These are phyloP conservation scores for Leucocoprinus sp. DNA, from an alignment of 768 basidiomycete genomes.

Conservation along the genomic window DNA sequence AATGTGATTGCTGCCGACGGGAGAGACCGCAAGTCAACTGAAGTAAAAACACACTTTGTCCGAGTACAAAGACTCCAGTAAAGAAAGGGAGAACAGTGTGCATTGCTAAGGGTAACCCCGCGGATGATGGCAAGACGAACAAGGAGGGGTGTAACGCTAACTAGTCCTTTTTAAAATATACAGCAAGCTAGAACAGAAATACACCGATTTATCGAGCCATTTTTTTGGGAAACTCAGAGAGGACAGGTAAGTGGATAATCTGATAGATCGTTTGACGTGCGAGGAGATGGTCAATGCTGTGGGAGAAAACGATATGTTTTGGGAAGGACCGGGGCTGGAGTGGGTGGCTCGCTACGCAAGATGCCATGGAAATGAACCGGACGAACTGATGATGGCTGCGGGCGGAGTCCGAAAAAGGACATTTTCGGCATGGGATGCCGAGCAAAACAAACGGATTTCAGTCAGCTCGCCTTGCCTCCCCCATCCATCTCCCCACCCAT, in stretches of 20 bases:
- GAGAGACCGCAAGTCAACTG: too few species aligned
- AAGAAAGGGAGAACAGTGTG: too few species aligned
- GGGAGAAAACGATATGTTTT: background rate
- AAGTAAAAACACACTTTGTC: too few species aligned
- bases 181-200: background rate
- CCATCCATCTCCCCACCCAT: constrained; percentile 26
- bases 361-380: constrained; percentile 10
- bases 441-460: constrained; percentile 13
- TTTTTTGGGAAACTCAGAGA: too few species aligned
- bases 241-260: constrained; percentile 3
- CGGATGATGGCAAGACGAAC: too few species aligned
- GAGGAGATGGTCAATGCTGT: background rate
- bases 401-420: constrained; percentile 12
- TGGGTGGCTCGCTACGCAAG: constrained; percentile 9
- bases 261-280: constrained; percentile 9
- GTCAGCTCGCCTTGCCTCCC: constrained; percentile 11
- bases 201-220: background rate
- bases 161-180: too few species aligned
- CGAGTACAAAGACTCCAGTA: too few species aligned
- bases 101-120: too few species aligned
- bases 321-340: constrained; percentile 12
- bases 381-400: constrained; percentile 10
- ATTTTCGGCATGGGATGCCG: constrained; percentile 10
- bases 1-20: too few species aligned
- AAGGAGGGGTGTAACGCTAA: too few species aligned